A percentile compares a stretch with the other conserved stretches of the same genome.
These are phyloP conservation scores for Dittrichia graveolens DNA, from an alignment of 129 eudicot genomes.

Conservation along the genomic window DNA sequence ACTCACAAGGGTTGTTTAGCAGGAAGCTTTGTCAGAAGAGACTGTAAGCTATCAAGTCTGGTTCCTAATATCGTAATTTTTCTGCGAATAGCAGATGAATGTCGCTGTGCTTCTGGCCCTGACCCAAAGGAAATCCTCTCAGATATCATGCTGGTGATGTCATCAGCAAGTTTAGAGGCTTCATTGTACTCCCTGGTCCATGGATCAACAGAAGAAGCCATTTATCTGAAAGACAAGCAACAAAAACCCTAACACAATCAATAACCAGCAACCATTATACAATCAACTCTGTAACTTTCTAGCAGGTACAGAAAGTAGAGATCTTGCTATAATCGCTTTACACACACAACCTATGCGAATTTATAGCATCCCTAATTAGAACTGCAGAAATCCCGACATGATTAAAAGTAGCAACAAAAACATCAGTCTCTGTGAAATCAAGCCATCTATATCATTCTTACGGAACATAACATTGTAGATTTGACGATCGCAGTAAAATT, in stretches of 20 bases:
- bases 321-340: conserved; percentile 11
- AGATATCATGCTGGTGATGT: conserved; percentile 68
- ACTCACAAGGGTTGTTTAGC: conserved; percentile 73
- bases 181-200: conserved; percentile 81
- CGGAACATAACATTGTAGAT: background rate
- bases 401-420: background rate
- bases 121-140: conserved; percentile 65
- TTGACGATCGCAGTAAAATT: background rate
- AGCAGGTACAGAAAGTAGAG: background rate
- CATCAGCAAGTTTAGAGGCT: conserved; percentile 78
- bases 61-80: conserved; percentile 77
- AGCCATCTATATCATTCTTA: conserved; percentile 2
- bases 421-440: conserved; percentile 9
- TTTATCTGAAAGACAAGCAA: conserved; percentile 33
- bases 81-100: conserved; percentile 71
- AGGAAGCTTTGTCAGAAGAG: conserved; percentile 72
- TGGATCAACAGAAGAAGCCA: conserved; percentile 70
- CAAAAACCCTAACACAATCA: conserved; percentile 19
- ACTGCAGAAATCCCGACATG: background rate
- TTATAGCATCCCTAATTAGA: conserved; percentile 3
- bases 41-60: conserved; percentile 73
- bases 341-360: conserved; percentile 6
- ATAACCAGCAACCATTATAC: conserved; percentile 3
- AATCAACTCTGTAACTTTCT: background rate
- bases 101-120: conserved; percentile 78